These are phyloP conservation scores for Penicillium pulvis DNA, from an alignment of 495 filamentous ascomycete genomes.

Conservation along the genomic window DNA sequence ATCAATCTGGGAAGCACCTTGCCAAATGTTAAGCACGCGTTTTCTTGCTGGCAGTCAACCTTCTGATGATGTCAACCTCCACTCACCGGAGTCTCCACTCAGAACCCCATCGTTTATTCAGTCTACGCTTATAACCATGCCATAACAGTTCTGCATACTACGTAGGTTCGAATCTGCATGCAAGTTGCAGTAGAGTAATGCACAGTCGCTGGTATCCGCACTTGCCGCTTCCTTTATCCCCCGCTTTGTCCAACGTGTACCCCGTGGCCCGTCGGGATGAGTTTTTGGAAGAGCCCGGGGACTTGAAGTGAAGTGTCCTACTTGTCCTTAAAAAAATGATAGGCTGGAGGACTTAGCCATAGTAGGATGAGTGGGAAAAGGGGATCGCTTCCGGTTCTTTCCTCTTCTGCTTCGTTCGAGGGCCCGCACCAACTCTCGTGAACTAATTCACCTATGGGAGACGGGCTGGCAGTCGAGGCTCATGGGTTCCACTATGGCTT, in stretches of 20 bases:
- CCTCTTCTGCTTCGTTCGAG: constrained; percentile 33
- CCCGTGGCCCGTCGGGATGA: not conserved
- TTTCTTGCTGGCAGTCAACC: not conserved
- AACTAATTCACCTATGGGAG: constrained; percentile 11
- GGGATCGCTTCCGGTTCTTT: constrained; percentile 18
- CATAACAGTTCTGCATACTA: not conserved
- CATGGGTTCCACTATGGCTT: constrained; percentile 22
- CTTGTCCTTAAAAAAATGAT: not conserved
- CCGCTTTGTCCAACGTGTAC: constrained; percentile 6
- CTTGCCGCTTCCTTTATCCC: not conserved
- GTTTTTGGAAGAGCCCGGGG: not conserved
- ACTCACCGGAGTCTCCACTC: not conserved
- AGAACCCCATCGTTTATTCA: not conserved
- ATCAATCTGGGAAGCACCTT: not conserved
- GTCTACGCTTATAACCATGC: not conserved
- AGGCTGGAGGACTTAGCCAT: not conserved
- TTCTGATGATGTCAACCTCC: not conserved
- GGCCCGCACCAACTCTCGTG: constrained; percentile 22
- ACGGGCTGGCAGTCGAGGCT: constrained; percentile 3
- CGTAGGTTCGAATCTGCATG: not conserved
- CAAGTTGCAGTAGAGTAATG: constrained; percentile 3
- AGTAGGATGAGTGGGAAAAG: not conserved
- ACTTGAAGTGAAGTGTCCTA: not conserved
- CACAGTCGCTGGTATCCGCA: not conserved
- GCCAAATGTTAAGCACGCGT: not conserved